Conservation (phyloP, 768 basidiomycete species). For the Calvatia gigantea region DNA sequence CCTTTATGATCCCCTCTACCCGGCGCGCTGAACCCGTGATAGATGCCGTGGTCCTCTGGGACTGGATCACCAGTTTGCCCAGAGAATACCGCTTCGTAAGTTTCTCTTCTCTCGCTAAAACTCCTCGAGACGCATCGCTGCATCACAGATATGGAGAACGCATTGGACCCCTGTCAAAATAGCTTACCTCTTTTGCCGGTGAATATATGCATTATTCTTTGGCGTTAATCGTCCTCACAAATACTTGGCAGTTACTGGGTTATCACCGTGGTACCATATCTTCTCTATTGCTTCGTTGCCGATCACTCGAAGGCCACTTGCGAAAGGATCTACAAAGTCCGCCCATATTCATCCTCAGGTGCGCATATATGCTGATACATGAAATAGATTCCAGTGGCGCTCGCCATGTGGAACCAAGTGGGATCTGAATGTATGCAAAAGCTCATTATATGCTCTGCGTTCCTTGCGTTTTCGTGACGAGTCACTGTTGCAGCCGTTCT, state of each 20-base stretch:
- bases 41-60: conserved; percentile 85
- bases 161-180: conserved; percentile 82
- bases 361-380: conserved; percentile 7
- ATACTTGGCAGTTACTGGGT: conserved; percentile 67
- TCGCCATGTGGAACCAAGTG: conserved; percentile 88
- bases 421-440: conserved; percentile 65
- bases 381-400: conserved; percentile 68
- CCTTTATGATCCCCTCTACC: conserved; percentile 24
- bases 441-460: conserved; percentile 12
- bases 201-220: conserved; percentile 27
- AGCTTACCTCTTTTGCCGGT: conserved; percentile 84
- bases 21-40: conserved; percentile 21
- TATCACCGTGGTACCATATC: conserved; percentile 72
- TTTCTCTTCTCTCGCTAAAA: conserved; percentile 19
- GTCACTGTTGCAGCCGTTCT: conserved; percentile 54
- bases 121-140: conserved; percentile 17
- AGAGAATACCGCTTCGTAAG: conserved; percentile 76
- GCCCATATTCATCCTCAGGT: conserved; percentile 8
- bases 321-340: conserved; percentile 66
- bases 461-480: no score
- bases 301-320: conserved; percentile 65
- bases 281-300: conserved; percentile 71
- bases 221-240: conserved; percentile 18
- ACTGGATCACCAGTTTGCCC: conserved; percentile 77
- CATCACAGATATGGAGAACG: conserved; percentile 72